Evolutionary conservation across 1,284 basidiomycete species (phyloP), one percentile per base, ranked within the genome.

Genomic region (Ganoderma lingzhi): DNA sequence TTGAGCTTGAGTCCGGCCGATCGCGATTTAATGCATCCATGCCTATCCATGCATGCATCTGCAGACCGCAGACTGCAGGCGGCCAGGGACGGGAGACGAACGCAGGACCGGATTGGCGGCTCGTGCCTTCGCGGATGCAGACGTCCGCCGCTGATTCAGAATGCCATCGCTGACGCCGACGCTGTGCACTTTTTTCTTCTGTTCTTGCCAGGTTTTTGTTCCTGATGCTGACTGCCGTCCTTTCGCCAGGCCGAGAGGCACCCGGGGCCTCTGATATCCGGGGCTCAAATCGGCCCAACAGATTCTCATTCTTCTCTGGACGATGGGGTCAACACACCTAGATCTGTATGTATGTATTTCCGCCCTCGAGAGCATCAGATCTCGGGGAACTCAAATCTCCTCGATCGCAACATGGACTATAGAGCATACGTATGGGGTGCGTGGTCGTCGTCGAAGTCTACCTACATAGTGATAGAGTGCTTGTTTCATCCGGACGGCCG

Each of bases 141-240:
- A 58, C 9, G 23, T 23, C 23, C 23, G 23, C 23, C 23, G 23
- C 23, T 30, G 14, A 4, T 9, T 30, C 23, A 6, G 53, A 32
- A 35, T 32, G 55, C 30, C 32, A 56, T 56, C n/a, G 53, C 30
- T 32, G 30, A 56, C n/a, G 53, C 30, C 17, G 30, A 56, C 53
- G 30, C 53, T 56, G 17, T 61, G 37, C 23, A 45, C 14, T 15
- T 61, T n/a, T 12, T 6, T 60, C 10, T 10, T 42, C 58, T 9
- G 58, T 42, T 42, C 58, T 12, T 23, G 23, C 23, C 23, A 23
- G 23, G 23, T 23, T 35, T n/a, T 9, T 23, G 39, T 42, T 23
- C 39, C 59, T 61, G 53, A 30, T 30, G 39, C 59, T 61, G 59
- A 61, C 39, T 61, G 23, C 41, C 41, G 59, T 14, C 44, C 23